phyloP scores from a whole-genome alignment of 306 rosid genomes.

The Luffa acutangula region DNA sequence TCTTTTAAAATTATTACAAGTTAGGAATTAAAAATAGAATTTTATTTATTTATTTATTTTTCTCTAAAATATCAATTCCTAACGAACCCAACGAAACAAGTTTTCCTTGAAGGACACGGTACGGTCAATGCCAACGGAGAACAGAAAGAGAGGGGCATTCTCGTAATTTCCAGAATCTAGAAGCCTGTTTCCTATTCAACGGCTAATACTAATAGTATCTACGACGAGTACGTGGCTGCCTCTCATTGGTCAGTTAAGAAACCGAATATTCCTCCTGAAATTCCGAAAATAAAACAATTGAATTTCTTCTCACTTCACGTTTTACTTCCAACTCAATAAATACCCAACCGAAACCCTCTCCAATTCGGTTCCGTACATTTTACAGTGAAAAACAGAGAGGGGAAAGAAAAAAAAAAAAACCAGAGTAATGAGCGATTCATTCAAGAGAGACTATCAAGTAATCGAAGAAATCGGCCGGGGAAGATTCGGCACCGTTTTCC shows the following conservation, averaged over 20 bases:
- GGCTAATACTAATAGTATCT: neutral
- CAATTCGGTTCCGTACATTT: neutral
- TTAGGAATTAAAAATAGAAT: neutral
- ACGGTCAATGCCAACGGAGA: neutral
- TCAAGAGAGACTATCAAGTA: constrained; percentile 35
- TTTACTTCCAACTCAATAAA: neutral
- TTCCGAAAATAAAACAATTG: neutral
- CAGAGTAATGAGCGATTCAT: constrained; percentile 34
- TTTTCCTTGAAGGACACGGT: neutral
- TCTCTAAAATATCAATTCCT: neutral
- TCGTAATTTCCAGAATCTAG: neutral
- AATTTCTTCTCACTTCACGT: neutral
- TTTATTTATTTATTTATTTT: neutral
- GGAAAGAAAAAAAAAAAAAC: neutral
- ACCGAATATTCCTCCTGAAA: neutral
- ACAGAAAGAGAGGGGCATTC: neutral
- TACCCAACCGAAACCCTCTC: neutral
- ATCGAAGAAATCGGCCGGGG: constrained; percentile 55
- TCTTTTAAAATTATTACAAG: too few relatives aligned
- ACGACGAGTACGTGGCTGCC: neutral
- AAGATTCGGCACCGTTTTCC: constrained; percentile 55
- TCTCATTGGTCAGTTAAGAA: neutral
- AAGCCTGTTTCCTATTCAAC: constrained; percentile 1
- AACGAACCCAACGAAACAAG: neutral
- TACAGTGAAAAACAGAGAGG: neutral